phyloP scores from a whole-genome alignment of 257 asterid genomes.

The Solanum sejunctum region DNA sequence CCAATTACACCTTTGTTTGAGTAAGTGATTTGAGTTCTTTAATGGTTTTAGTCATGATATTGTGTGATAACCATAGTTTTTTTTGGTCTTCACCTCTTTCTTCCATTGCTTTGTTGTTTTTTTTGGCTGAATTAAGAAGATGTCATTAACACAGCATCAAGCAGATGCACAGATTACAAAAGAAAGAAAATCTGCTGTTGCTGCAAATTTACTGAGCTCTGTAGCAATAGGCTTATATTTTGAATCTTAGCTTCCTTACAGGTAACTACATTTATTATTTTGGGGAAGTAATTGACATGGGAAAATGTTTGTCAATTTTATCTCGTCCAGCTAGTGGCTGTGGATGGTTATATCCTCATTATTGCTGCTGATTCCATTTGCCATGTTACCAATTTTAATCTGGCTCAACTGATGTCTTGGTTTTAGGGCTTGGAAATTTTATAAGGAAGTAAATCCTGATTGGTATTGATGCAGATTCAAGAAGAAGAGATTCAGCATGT shows the following conservation, averaged over 20 bases:
- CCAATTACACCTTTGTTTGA: background rate
- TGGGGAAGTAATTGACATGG: background rate
- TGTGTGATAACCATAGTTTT: background rate
- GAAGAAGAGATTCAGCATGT: conserved; percentile 51
- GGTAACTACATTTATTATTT: background rate
- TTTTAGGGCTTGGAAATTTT: background rate
- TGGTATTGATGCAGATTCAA: conserved; percentile 30
- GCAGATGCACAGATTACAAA: too few species aligned
- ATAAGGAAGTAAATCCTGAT: background rate
- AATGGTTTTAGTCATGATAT: background rate
- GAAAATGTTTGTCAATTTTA: background rate
- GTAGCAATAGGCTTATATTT: background rate
- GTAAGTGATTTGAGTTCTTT: background rate
- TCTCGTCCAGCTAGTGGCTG: background rate
- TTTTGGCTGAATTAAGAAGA: too few species aligned
- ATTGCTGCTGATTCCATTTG: background rate
- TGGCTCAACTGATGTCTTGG: background rate
- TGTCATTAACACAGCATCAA: too few species aligned
- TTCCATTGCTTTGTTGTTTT: background rate
- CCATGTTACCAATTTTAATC: background rate
- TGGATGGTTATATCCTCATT: background rate
- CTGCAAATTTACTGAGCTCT: background rate
- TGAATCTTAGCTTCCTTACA: background rate
- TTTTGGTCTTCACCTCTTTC: background rate
- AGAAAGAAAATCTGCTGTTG: background rate